Evolutionary conservation across 805 yeast genomes (phyloP), one percentile per base, ranked within the genome.

Genomic region (Pichia sporocuriosa): DNA sequence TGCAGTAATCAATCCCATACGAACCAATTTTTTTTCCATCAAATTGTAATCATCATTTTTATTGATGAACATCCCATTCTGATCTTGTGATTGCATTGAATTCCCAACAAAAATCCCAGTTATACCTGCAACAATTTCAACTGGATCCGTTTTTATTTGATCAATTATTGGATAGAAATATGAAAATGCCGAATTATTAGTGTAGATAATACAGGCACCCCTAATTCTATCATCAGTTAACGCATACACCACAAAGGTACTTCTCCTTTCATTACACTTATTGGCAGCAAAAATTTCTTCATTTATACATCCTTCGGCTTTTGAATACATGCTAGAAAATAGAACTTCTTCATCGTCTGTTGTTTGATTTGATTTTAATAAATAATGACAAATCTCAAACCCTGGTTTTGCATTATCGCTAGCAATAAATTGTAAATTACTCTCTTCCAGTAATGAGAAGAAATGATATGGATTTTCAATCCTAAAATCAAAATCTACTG

Each of bases 371-470:
- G 31, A 40, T 15, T 57, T 48, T 26, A 58, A 52, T 6, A 73
- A 58, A n/a, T 74, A 54, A n/a, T 60, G 57, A 48, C 68, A 54
- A 32, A 75, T 57, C 47, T 70, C 17, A 16, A 39, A 34, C 7
- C 37, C 32, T 1, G 26, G 68, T 4, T 59, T 58, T 11, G 68
- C 56, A 43, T 70, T 65, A 44, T 59, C 63, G 50, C 78, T 70
- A n/a, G 76, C 65, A 50, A 75, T 79, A 56, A 77, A 76, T 46
- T 75, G 59, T 12, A 77, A 71, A 3, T 81, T 80, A 30, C 75
- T 74, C 42, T 75, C 72, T 62, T 72, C 74, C 47, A 77, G 63
- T 46, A 73, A 79, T 38, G 72, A 59, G 32, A 75, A 72, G 9
- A 76, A 67, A 47, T 72, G 73, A 44, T 69, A 31, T 2, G 26